phyloP scores from a whole-genome alignment of 129 eudicot species.

The Chrysanthemum lavandulifolium region DNA sequence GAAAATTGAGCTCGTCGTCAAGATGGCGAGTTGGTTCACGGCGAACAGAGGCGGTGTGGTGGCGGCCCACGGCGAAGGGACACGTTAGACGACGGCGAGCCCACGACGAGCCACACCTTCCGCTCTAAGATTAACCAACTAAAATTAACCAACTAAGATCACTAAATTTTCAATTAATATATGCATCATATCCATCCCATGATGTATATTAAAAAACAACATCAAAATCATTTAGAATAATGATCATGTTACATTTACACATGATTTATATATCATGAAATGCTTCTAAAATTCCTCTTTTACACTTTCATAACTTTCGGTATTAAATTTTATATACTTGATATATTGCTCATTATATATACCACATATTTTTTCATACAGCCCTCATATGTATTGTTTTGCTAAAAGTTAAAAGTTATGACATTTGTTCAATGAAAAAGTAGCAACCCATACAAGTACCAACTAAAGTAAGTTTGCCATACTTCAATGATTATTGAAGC shows the following conservation, averaged over 20 bases:
- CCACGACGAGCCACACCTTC: too few species aligned
- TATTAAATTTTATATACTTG: not conserved
- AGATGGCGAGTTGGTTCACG: too few species aligned
- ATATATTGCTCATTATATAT: too few species aligned
- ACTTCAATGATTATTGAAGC: not conserved
- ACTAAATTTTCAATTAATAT: conserved; percentile 24
- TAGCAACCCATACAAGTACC: not conserved
- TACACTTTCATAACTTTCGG: not conserved
- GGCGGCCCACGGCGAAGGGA: too few species aligned
- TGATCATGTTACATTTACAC: conserved; percentile 31
- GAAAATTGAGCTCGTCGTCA: too few species aligned
- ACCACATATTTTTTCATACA: too few species aligned
- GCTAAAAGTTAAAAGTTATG: too few species aligned
- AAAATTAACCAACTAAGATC: conserved; percentile 9
- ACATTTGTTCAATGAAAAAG: not conserved
- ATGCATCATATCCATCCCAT: conserved; percentile 31
- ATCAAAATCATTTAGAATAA: conserved; percentile 15
- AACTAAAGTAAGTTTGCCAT: not conserved
- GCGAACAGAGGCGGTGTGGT: too few species aligned
- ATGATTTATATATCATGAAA: conserved; percentile 16
- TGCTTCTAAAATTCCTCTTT: conserved; percentile 11
- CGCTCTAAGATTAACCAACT: too few species aligned
- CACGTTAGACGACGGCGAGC: too few species aligned
- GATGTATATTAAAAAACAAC: conserved; percentile 12
- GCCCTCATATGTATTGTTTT: too few species aligned